A percentile compares a stretch with the other conserved stretches of the same genome.
These are phyloP conservation scores for Mucor piriformis DNA, from an alignment of 371 early-diverging fungal genomes.

Conservation along the genomic window DNA sequence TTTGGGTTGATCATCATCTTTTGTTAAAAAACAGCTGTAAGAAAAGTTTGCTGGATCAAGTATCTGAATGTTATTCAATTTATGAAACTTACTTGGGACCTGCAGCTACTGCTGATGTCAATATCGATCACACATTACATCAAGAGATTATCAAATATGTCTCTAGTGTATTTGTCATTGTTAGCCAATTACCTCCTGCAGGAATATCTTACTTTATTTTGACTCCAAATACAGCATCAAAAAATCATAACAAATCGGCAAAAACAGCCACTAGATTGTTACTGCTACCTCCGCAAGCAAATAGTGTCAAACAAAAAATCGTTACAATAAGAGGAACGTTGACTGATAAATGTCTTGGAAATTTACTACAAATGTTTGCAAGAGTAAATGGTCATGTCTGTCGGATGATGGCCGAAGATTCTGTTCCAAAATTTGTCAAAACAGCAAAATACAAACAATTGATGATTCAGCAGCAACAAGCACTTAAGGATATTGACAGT, in stretches of 20 bases:
- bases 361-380: slow-evolving; percentile 55
- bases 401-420: slow-evolving; percentile 76
- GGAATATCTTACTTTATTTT: slow-evolving; percentile 3
- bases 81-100: slow-evolving; percentile 60
- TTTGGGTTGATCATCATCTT: slow-evolving; percentile 55
- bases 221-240: neutral
- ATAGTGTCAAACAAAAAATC: slow-evolving; percentile 2
- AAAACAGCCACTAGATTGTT: slow-evolving; percentile 1
- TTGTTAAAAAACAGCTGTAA: slow-evolving; percentile 27
- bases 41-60: slow-evolving; percentile 33
- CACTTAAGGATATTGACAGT: slow-evolving; percentile 1
- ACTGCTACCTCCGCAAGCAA: slow-evolving; percentile 12
- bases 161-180: slow-evolving; percentile 17
- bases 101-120: slow-evolving; percentile 54
- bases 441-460: slow-evolving; percentile 61
- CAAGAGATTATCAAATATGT: slow-evolving; percentile 45
- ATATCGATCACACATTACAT: slow-evolving; percentile 53
- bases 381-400: slow-evolving; percentile 73
- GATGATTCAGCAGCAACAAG: slow-evolving; percentile 11
- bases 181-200: neutral
- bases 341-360: slow-evolving; percentile 22
- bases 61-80: slow-evolving; percentile 56
- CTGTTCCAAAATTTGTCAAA: slow-evolving; percentile 74
- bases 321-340: slow-evolving; percentile 7
- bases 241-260: neutral